Conservation (phyloP, 805 yeast species). For the Candida endomychidarum region DNA sequence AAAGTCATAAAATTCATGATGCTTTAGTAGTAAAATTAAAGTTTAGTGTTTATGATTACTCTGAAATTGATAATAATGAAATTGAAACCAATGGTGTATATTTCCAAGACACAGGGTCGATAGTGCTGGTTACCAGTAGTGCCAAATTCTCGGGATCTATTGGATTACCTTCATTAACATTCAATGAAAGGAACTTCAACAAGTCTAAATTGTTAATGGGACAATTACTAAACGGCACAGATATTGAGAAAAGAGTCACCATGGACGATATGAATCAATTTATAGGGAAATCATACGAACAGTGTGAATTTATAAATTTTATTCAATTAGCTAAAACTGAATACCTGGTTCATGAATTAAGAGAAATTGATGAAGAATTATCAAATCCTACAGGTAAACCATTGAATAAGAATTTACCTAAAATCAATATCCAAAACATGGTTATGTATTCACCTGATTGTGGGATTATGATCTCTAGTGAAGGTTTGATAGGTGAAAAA, state of each 20-base stretch:
- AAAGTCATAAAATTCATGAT: constrained; percentile 23
- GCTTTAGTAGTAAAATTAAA: constrained; percentile 34
- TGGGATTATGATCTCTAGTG: constrained; percentile 49
- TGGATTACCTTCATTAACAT: constrained; percentile 58
- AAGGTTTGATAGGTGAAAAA: constrained; percentile 51
- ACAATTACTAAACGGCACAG: constrained; percentile 45
- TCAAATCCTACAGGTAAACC: constrained; percentile 79
- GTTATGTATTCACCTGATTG: constrained; percentile 88
- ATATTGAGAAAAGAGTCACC: constrained; percentile 36
- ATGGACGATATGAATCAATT: constrained; percentile 37
- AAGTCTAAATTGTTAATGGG: constrained; percentile 45
- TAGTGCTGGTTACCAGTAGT: constrained; percentile 57
- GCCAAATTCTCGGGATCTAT: constrained; percentile 65
- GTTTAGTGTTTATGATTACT: constrained; percentile 37
- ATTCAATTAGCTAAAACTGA: constrained; percentile 68
- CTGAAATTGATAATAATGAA: constrained; percentile 49
- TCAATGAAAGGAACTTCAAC: constrained; percentile 43
- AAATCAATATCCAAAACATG: constrained; percentile 52
- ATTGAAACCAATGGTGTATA: constrained; percentile 60
- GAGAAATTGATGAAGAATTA: constrained; percentile 69
- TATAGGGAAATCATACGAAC: constrained; percentile 32
- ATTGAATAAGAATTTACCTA: constrained; percentile 52
- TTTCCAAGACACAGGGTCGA: constrained; percentile 64
- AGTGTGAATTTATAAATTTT: constrained; percentile 72
- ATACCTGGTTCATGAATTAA: constrained; percentile 51